Conservation (phyloP, 75 land plant genomes). For the Larix kaempferi region DNA sequence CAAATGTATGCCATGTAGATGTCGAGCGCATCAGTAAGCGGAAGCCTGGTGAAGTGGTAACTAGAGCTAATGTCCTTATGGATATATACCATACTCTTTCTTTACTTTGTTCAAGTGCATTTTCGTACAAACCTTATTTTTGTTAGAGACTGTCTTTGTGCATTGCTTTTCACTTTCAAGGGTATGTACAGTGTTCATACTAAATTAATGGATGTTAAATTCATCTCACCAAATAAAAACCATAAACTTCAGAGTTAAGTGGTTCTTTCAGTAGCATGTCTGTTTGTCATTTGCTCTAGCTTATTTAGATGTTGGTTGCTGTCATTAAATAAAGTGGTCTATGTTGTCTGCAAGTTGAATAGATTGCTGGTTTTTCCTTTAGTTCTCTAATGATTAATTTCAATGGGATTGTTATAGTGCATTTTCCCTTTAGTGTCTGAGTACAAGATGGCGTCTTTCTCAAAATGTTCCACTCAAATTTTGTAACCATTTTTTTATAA, state of each 20-base stretch:
- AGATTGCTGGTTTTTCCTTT: not conserved
- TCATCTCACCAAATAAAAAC: not conserved
- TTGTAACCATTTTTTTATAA: too few relatives aligned
- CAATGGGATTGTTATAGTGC: not conserved
- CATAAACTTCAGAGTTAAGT: not conserved
- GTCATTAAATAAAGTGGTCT: not conserved
- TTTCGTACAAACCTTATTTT: not conserved
- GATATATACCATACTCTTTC: not conserved
- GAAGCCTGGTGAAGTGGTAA: slow-evolving; percentile 95
- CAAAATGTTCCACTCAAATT: not conserved
- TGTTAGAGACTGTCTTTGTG: not conserved
- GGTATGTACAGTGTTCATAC: not conserved
- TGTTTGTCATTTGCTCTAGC: not conserved
- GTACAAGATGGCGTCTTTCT: not conserved
- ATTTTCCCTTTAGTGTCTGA: not conserved
- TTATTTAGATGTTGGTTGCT: not conserved
- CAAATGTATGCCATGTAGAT: slow-evolving; percentile 94
- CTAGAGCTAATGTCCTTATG: not conserved
- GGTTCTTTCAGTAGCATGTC: not conserved
- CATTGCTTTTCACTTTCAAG: not conserved
- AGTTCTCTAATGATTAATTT: not conserved
- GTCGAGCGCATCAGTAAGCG: slow-evolving; percentile 86
- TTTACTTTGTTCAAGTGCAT: not conserved
- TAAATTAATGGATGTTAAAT: not conserved
- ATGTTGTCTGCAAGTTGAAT: not conserved